Base-by-base conservation (phyloP, 2,329 filamentous ascomycete genomes). In the Ascochyta fabae region DNA sequence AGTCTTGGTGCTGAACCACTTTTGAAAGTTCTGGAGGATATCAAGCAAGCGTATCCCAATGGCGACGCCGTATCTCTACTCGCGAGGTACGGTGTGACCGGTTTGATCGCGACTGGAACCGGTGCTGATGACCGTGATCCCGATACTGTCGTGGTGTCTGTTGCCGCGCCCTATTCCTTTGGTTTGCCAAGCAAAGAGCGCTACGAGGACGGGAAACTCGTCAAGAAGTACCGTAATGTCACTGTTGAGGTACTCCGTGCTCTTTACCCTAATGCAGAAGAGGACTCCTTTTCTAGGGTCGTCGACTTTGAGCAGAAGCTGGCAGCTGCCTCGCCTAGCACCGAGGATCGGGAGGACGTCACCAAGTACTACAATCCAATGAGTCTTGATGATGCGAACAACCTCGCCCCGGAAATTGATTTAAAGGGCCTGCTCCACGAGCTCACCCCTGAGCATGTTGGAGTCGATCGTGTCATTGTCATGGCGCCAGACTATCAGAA, bases 281-380 rank as follows among this genome's bases (percentile, higher is more conserved):
- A 79, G 60, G 74, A 75, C 3, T 41, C 52, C 0, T 68, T 75
- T 31, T 67, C 81, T 1, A 61, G 59, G 19, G 74, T 77, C 12
- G 58, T 76, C 27, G 68, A 82, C 2, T 79, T 90, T 19, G 86
- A 88, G 68, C 84, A 82, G 67, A 84, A 84, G 62, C 80, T 89
- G 45, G 86, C 87, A 4, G 77, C 80, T 45, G 80, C 82, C 33
- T 84, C 84, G 4, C 85, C 86, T 3, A 81, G 83, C 57, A 80
- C 82, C 1, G 82, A 85, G 68, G 83, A 86, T 50, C 79, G 80
- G 16, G 78, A 85, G 56, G 85, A 88, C 70, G 83, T 88, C 41
- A 87, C 85, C 3, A 84, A 88, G 77, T 85, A 83, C 61, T 89
- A 90, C 73, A 89, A 89, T 64, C 86, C 86, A 1, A 82, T 83